These are phyloP conservation scores for Aspergillus cejpii DNA, from an alignment of 2,329 filamentous ascomycete species.

Conservation along the genomic window DNA sequence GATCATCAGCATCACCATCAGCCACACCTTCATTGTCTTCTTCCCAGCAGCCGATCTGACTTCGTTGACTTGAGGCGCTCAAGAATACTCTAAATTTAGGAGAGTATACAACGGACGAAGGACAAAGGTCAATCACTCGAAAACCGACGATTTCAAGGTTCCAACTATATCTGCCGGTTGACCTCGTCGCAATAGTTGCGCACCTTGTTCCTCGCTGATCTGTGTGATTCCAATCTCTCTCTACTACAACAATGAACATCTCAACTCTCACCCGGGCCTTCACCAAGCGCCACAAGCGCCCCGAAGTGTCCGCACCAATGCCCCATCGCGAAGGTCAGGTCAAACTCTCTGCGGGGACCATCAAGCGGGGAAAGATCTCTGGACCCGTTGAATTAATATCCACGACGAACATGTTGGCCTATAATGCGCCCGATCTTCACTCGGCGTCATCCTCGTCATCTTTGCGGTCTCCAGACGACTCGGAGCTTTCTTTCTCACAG, in stretches of 20 bases:
- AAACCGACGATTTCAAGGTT: slow-evolving; percentile 4
- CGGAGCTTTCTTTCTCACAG: slow-evolving; percentile 47
- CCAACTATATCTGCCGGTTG: slow-evolving; percentile 5
- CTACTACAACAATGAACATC: slow-evolving; percentile 23
- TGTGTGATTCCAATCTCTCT: not conserved
- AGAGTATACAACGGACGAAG: slow-evolving; percentile 2
- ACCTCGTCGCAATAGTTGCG: not conserved
- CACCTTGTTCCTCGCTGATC: slow-evolving; percentile 1
- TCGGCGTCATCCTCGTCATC: slow-evolving; percentile 41
- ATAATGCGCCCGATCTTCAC: slow-evolving; percentile 80
- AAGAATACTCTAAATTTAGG: slow-evolving; percentile 12
- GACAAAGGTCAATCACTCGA: slow-evolving; percentile 6
- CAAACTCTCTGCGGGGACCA: slow-evolving; percentile 41
- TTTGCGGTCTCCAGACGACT: slow-evolving; percentile 62
- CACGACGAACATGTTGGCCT: slow-evolving; percentile 92
- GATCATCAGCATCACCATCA: slow-evolving; percentile 23
- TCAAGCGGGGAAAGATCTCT: slow-evolving; percentile 60
- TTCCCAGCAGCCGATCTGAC: slow-evolving; percentile 7
- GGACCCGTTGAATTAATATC: slow-evolving; percentile 79
- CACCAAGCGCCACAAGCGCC: slow-evolving; percentile 44
- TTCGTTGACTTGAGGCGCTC: slow-evolving; percentile 11
- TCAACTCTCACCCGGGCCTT: slow-evolving; percentile 42
- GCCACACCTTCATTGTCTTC: slow-evolving; percentile 22
- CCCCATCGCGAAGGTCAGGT: slow-evolving; percentile 41
- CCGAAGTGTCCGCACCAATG: slow-evolving; percentile 41